phyloP scores from a whole-genome alignment of 2,329 filamentous ascomycete species.

The Diplodia mutila region DNA sequence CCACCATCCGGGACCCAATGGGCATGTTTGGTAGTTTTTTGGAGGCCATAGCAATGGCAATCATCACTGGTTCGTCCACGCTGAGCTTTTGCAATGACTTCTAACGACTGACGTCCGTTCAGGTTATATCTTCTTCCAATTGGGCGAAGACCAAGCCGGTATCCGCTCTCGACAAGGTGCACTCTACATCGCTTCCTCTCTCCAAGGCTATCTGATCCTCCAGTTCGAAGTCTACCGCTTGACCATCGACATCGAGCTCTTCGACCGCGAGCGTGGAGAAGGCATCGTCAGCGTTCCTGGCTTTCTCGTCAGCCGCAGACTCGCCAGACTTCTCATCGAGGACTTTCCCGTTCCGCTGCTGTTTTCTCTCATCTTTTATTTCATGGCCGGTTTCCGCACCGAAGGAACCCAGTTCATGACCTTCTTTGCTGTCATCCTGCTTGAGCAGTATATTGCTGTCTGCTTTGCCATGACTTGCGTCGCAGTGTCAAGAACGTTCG shows the following conservation, averaged over 20 bases:
- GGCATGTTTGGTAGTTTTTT: constrained; percentile 72
- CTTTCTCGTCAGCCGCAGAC: constrained; percentile 70
- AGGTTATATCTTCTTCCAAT: constrained; percentile 62
- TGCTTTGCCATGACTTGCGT: constrained; percentile 72
- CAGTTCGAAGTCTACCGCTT: constrained; percentile 77
- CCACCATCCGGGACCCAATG: constrained; percentile 76
- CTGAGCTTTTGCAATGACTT: neutral
- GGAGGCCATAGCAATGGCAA: constrained; percentile 71
- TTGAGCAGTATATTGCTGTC: constrained; percentile 75
- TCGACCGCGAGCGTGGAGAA: constrained; percentile 75
- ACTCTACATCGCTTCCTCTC: constrained; percentile 69
- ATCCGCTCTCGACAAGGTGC: constrained; percentile 75
- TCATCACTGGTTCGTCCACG: constrained; percentile 66
- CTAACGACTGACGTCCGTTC: neutral
- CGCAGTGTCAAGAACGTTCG: constrained; percentile 67
- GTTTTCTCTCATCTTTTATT: constrained; percentile 74
- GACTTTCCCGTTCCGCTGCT: constrained; percentile 73
- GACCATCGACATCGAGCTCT: constrained; percentile 73
- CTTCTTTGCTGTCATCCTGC: constrained; percentile 69
- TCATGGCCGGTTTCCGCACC: constrained; percentile 74
- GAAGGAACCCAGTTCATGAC: constrained; percentile 68
- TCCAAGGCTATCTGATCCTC: constrained; percentile 77
- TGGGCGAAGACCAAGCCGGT: constrained; percentile 68
- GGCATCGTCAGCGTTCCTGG: constrained; percentile 71
- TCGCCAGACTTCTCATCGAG: constrained; percentile 71